Base-by-base conservation (phyloP, 306 rosid genomes). In the Vachellia collinsii region DNA sequence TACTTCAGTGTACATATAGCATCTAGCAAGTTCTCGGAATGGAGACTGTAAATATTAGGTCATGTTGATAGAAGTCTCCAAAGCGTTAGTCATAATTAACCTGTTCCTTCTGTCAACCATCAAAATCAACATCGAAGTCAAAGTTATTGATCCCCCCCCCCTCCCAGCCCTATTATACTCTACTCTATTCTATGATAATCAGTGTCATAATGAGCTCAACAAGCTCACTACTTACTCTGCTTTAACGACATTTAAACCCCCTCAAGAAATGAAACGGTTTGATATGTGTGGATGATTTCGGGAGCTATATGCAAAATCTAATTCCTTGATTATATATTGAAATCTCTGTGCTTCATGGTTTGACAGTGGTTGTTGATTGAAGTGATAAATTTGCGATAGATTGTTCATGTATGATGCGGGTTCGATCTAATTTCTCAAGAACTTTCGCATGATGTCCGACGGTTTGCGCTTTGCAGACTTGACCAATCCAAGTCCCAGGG, bases 1-100 rank as follows among this genome's bases (percentile, higher is more conserved):
- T 39, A 8, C 3, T 70, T 23, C 29, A 43, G 19, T 7, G 19
- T 79, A 83, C 81, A 41, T 51, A 62, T 75, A 76, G 43, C 39
- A 65, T 70, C 34, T 70, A 69, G 34, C 8, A 37, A 70, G 74
- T 20, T 22, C 14, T 63, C 63, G 38, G 44, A 77, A 66, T 41
- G 81, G 68, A 50, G 64, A 51, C 54, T 84, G 82, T 87, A 77
- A 79, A 81, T 83, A 83, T 10, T 66, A 63, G 75, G 70, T 11
- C 41, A 41, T 72, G 78, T 8, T 76, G 58, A 76, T 46, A 77
- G 56, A 70, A 19, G 61, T 54, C 61, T 54, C 22, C 58, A 51
- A 1, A 50, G 70, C 63, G 16, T 38, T 38, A 58, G 34, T 43
- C 74, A 8, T 43, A 20, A 20, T 11, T 5, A 69, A 44, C 63